These are phyloP conservation scores for Aphanomyces invadans DNA, from an alignment of 352 stramenopile species.

Conservation along the genomic window DNA sequence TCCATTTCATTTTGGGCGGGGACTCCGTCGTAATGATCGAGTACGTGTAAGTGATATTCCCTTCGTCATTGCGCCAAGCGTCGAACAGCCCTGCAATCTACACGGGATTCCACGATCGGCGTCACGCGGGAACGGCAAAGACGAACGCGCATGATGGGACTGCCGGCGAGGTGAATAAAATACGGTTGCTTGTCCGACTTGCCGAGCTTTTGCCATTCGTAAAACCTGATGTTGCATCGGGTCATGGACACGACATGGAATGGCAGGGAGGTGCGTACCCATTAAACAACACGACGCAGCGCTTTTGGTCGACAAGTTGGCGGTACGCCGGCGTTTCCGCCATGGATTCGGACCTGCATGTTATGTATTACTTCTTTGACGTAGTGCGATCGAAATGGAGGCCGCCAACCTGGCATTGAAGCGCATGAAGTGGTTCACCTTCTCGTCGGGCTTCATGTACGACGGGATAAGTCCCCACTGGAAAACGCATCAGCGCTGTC, in stretches of 20 bases:
- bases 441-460: constrained; percentile 65
- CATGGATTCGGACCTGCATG: constrained; percentile 53
- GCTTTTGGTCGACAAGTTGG: constrained; percentile 55
- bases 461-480: constrained; percentile 78
- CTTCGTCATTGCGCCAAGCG: constrained; percentile 55
- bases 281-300: constrained; percentile 79
- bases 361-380: too few species aligned
- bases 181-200: constrained; percentile 87
- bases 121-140: background rate
- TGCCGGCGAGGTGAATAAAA: constrained; percentile 59
- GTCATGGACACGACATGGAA: background rate
- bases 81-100: constrained; percentile 85
- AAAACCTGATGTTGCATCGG: constrained; percentile 45
- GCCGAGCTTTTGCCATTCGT: constrained; percentile 85
- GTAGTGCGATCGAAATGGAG: too few species aligned
- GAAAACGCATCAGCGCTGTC: background rate
- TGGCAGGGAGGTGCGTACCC: constrained; percentile 31
- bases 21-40: constrained; percentile 82
- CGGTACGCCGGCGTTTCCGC: constrained; percentile 64
- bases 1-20: constrained; percentile 55
- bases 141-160: constrained; percentile 42
- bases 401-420: constrained; percentile 86
- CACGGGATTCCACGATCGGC: background rate
- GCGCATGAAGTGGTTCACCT: constrained; percentile 79
- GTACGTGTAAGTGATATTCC: constrained; percentile 68